Evolutionary conservation across 352 stramenopile species (phyloP).

Genomic region (Phytopythium chamaehyphon): DNA sequence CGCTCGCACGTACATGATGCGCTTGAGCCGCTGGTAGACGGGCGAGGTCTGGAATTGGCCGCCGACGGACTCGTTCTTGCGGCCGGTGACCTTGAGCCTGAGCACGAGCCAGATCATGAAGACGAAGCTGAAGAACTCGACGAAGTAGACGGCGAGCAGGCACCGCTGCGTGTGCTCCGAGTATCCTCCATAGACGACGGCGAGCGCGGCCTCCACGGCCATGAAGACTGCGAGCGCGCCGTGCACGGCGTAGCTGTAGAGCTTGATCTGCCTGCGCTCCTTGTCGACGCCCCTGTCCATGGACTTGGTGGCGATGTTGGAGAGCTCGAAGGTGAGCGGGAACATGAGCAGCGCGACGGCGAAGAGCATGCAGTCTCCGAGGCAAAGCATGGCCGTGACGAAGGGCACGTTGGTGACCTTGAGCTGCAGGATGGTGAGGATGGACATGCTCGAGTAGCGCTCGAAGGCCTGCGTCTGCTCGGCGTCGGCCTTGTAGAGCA

Average conservation of each 20-base stretch:
- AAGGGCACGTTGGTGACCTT: constrained; percentile 25
- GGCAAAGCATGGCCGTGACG: constrained; percentile 25
- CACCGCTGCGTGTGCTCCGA: constrained; percentile 40
- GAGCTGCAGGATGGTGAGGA: constrained; percentile 35
- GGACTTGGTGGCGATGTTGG: constrained; percentile 41
- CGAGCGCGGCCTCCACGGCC: constrained; percentile 23
- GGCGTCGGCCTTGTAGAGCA: constrained; percentile 11
- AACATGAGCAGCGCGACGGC: constrained; percentile 47
- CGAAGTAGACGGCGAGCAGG: constrained; percentile 35
- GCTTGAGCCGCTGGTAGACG: constrained; percentile 65
- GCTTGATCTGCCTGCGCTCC: constrained; percentile 32
- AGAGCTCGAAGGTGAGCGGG: constrained; percentile 39
- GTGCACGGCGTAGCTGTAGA: constrained; percentile 26
- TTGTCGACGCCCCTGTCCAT: constrained; percentile 45
- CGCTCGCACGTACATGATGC: constrained; percentile 37
- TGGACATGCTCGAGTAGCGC: constrained; percentile 36
- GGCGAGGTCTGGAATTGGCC: constrained; percentile 60
- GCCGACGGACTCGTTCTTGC: constrained; percentile 63
- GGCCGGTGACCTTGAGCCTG: constrained; percentile 38
- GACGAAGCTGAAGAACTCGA: constrained; percentile 42
- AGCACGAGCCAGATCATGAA: constrained; percentile 50
- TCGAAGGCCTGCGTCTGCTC: constrained; percentile 21
- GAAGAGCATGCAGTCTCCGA: constrained; percentile 37
- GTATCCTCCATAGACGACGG: constrained; percentile 33
- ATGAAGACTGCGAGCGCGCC: constrained; percentile 24